phyloP scores from a whole-genome alignment of 805 yeast species.

The Metschnikowia lachancei region DNA sequence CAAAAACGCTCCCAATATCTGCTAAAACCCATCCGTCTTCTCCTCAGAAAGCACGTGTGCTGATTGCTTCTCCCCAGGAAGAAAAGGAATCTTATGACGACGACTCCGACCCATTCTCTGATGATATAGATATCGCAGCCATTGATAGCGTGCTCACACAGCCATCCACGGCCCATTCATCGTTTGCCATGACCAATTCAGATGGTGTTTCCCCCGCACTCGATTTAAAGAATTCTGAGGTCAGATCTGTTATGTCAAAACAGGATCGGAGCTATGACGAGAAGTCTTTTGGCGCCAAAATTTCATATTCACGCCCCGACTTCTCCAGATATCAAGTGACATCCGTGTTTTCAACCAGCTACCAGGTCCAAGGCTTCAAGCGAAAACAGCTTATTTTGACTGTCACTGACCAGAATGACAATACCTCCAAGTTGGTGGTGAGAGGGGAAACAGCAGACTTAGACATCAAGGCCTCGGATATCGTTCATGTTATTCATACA shows the following conservation, averaged over 20 bases:
- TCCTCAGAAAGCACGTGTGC: not conserved
- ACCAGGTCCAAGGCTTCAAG: conserved; percentile 25
- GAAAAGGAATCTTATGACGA: not conserved
- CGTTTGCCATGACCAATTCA: conserved; percentile 18
- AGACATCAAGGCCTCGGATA: conserved; percentile 48
- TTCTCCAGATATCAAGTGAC: conserved; percentile 50
- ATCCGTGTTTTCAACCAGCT: conserved; percentile 30
- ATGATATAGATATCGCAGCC: conserved; percentile 18
- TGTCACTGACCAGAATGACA: conserved; percentile 42
- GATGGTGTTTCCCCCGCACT: conserved; percentile 44
- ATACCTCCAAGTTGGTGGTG: conserved; percentile 44
- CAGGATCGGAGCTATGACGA: not conserved
- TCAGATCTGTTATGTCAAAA: conserved; percentile 26
- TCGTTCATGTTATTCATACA: conserved; percentile 60
- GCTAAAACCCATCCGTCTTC: not conserved
- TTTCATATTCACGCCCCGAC: conserved; percentile 46
- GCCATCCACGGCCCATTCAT: conserved; percentile 13
- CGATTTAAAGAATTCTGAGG: conserved; percentile 48
- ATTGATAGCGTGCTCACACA: conserved; percentile 17
- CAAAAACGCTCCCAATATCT: not conserved
- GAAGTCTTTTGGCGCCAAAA: conserved; percentile 24
- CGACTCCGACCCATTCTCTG: conserved; percentile 22
- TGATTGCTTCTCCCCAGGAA: not conserved
- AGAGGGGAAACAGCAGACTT: conserved; percentile 62
- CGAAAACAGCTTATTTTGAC: conserved; percentile 53